phyloP scores from a whole-genome alignment of 2,329 filamentous ascomycete species.

The Venturiaceae sp. region DNA sequence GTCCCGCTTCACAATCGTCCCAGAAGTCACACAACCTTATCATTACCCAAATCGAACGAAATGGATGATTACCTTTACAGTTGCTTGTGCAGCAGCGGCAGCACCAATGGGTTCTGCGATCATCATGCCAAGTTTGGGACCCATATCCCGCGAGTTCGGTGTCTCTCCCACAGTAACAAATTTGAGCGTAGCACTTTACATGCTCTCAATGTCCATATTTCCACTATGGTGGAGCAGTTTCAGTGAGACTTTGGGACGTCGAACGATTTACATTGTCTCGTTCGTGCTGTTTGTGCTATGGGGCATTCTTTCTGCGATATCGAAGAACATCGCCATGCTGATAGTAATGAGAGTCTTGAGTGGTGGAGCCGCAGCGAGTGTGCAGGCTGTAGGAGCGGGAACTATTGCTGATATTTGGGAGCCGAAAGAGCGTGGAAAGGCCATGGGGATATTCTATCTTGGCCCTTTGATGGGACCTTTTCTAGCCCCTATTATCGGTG shows the following conservation, averaged over 20 bases:
- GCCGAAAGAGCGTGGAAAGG: constrained; percentile 23
- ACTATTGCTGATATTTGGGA: constrained; percentile 29
- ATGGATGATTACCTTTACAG: constrained; percentile 73
- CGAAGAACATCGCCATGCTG: constrained; percentile 26
- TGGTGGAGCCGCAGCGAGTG: constrained; percentile 26
- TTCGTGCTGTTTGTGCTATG: constrained; percentile 25
- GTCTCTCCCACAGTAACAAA: constrained; percentile 25
- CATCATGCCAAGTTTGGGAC: constrained; percentile 49
- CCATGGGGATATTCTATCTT: constrained; percentile 29
- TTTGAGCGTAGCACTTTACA: constrained; percentile 29
- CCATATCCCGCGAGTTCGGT: constrained; percentile 22
- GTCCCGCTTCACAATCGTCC: constrained; percentile 58
- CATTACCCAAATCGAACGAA: constrained; percentile 66
- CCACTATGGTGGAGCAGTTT: constrained; percentile 31
- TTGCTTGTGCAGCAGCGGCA: constrained; percentile 66
- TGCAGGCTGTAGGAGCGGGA: constrained; percentile 28
- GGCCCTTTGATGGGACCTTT: constrained; percentile 27
- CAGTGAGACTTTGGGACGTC: constrained; percentile 23
- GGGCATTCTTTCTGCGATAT: constrained; percentile 21
- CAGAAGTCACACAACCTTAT: constrained; percentile 68
- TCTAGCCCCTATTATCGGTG: constrained; percentile 28
- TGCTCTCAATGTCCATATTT: constrained; percentile 31
- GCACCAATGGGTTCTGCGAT: constrained; percentile 80
- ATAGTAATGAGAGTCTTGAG: constrained; percentile 24
- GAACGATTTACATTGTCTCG: constrained; percentile 25